phyloP scores from a whole-genome alignment of 2,329 filamentous ascomycete species.

The Exophiala viscosa region DNA sequence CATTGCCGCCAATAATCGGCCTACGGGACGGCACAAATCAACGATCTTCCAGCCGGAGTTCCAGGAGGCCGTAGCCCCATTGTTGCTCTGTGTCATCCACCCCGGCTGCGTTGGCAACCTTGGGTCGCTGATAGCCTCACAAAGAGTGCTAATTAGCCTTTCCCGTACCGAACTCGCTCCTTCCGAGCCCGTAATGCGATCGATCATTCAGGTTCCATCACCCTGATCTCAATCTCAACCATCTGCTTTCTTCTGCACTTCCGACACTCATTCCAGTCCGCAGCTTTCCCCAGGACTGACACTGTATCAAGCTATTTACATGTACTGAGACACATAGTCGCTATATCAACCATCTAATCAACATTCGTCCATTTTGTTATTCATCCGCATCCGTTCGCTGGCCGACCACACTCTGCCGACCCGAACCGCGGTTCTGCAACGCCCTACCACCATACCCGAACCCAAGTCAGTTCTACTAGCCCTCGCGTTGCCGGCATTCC shows the following conservation, averaged over 20 bases:
- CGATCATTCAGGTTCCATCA: background rate
- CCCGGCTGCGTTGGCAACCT: slow-evolving; percentile 7
- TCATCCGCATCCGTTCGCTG: too few species aligned
- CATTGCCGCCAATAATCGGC: background rate
- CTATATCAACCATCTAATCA: too few species aligned
- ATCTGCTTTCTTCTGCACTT: background rate
- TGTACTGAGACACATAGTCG: background rate
- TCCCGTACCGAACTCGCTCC: background rate
- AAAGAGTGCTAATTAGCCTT: background rate
- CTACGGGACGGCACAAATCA: background rate
- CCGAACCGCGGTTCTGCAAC: too few species aligned
- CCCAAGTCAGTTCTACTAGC: background rate
- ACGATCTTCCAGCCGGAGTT: background rate
- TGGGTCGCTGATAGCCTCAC: background rate
- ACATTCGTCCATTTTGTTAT: too few species aligned
- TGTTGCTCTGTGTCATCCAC: background rate
- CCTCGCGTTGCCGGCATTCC: background rate
- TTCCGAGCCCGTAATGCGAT: background rate
- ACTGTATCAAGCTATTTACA: background rate
- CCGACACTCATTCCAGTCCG: background rate
- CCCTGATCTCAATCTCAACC: slow-evolving; percentile 1
- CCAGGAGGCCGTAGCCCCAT: background rate
- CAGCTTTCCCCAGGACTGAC: background rate
- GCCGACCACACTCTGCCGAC: too few species aligned
- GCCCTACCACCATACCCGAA: too few species aligned